Evolutionary conservation across 139 green algal genomes (phyloP).

Genomic region (Coelastrella sp.): DNA sequence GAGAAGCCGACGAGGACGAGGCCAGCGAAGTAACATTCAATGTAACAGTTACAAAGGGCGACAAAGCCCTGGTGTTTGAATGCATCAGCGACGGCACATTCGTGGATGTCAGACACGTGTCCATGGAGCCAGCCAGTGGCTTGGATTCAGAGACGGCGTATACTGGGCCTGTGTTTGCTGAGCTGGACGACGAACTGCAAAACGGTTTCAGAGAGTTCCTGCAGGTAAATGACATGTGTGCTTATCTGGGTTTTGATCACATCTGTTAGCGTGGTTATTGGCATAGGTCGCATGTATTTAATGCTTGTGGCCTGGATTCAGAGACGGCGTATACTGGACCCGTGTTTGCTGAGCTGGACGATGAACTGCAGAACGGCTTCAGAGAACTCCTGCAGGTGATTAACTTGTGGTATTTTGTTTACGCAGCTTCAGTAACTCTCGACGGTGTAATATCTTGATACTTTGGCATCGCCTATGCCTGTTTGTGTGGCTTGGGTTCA

Average conservation of each 20-base stretch:
- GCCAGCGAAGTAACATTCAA: constrained; percentile 56
- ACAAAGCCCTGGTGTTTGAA: constrained; percentile 63
- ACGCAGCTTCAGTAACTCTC: too few relatives aligned
- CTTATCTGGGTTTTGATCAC: too few relatives aligned
- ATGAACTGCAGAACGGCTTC: constrained; percentile 57
- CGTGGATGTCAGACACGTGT: constrained; percentile 57
- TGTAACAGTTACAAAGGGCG: constrained; percentile 57
- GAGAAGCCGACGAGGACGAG: constrained; percentile 44
- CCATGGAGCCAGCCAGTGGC: constrained; percentile 52
- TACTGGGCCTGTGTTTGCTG: constrained; percentile 62
- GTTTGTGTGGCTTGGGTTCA: too few relatives aligned
- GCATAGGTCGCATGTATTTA: not conserved
- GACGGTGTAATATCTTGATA: too few relatives aligned
- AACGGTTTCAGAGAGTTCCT: constrained; percentile 56
- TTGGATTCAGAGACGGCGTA: constrained; percentile 45
- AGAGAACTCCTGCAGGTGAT: constrained; percentile 48
- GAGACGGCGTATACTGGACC: constrained; percentile 56
- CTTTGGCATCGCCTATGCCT: too few relatives aligned
- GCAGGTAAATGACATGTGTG: not conserved
- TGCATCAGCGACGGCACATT: constrained; percentile 66
- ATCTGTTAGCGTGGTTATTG: not conserved
- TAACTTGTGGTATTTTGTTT: too few relatives aligned
- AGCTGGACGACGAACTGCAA: constrained; percentile 66
- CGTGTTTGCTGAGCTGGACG: constrained; percentile 69
- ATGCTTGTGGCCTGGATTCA: not conserved